A percentile compares a stretch with the other conserved stretches of the same genome.
phyloP scores from a whole-genome alignment of 768 basidiomycete genomes.

The Russula earlei region DNA sequence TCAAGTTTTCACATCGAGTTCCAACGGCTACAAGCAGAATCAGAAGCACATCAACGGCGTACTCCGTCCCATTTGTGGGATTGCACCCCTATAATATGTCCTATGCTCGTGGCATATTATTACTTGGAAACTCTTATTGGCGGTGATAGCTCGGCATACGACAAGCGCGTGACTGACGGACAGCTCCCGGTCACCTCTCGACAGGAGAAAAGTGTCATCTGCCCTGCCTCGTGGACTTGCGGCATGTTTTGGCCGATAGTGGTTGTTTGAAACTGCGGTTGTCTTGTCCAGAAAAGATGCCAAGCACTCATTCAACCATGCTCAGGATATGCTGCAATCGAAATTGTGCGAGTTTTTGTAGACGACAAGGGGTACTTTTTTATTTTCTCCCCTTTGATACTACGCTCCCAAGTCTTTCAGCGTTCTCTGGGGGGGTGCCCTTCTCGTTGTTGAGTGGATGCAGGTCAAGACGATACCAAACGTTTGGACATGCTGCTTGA shows the following conservation, averaged over 20 bases:
- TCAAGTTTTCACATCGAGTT: conserved; percentile 51
- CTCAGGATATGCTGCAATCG: conserved; percentile 35
- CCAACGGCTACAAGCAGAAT: conserved; percentile 50
- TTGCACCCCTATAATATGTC: neutral
- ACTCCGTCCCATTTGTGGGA: neutral
- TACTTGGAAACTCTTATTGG: conserved; percentile 24
- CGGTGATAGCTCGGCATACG: conserved; percentile 11
- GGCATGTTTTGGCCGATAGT: conserved; percentile 37
- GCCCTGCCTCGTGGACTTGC: conserved; percentile 23
- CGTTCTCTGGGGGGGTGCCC: no score
- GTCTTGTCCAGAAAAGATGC: conserved; percentile 31
- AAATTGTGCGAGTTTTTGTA: conserved; percentile 29
- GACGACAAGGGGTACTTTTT: conserved; percentile 26
- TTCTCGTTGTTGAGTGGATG: conserved; percentile 18
- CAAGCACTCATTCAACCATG: conserved; percentile 21
- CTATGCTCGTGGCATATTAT: conserved; percentile 38
- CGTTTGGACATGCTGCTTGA: conserved; percentile 31
- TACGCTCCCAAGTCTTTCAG: no score
- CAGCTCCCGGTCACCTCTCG: conserved; percentile 18
- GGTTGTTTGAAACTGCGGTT: conserved; percentile 46
- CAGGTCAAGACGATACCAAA: conserved; percentile 31
- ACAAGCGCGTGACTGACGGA: conserved; percentile 1
- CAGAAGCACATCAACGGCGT: conserved; percentile 46
- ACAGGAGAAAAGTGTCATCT: neutral
- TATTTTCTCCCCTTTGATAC: no score